Evolutionary conservation across 208 protist genomes (phyloP).

Genomic region (Wallacemonas sp.): DNA sequence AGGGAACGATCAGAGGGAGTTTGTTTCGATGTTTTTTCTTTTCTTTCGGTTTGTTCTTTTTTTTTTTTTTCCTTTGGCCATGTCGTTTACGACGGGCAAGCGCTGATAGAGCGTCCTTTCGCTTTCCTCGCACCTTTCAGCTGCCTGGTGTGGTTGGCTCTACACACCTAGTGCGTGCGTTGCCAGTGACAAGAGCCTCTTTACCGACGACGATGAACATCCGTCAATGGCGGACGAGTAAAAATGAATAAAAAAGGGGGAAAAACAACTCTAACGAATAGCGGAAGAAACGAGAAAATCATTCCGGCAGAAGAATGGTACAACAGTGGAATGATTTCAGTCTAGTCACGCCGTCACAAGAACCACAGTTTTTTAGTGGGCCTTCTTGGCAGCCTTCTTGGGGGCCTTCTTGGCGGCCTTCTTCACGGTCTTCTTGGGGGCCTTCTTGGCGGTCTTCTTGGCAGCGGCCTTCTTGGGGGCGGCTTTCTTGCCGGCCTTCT

Average conservation of each 20-base stretch:
- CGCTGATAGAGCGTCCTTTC: too few species aligned
- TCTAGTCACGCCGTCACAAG: neutral
- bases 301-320: conserved; percentile 6
- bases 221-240: neutral
- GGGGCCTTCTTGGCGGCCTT: neutral
- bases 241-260: conserved; percentile 1
- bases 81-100: too few species aligned
- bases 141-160: too few species aligned
- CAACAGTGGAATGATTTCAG: neutral
- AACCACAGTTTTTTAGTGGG: conserved; percentile 7
- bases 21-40: neutral
- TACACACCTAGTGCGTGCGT: too few species aligned
- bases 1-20: too few species aligned
- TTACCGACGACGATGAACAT: conserved; percentile 5
- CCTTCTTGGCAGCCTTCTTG: conserved; percentile 15
- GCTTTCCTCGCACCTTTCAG: too few species aligned
- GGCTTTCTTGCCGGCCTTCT: conserved; percentile 23
- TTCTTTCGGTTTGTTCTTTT: too few species aligned
- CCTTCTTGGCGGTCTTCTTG: conserved; percentile 32
- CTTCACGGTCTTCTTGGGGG: conserved; percentile 7
- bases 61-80: too few species aligned
- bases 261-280: conserved; percentile 26
- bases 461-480: conserved; percentile 21
- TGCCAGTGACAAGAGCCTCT: too few species aligned
- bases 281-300: conserved; percentile 5